Percentiles rank a stretch among this genome's conserved stretches.
phyloP scores from a whole-genome alignment of 2,329 filamentous ascomycete species.

The Endoconidiophora polonica region DNA sequence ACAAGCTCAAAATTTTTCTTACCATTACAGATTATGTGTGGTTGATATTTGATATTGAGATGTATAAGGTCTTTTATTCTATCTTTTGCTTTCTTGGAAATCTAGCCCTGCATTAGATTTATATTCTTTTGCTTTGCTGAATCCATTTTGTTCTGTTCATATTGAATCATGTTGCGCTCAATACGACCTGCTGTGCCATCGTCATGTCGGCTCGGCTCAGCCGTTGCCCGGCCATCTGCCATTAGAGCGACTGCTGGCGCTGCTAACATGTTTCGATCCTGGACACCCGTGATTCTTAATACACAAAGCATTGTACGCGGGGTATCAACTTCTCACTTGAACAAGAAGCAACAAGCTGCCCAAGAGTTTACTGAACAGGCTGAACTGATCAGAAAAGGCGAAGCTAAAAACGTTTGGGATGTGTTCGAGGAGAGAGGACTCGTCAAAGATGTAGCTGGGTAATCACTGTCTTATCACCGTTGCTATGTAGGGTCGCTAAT shows the following conservation, averaged over 20 bases:
- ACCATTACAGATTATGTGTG: too few species aligned
- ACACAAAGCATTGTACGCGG: conserved; percentile 18
- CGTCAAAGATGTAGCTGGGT: conserved; percentile 62
- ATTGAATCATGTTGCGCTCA: conserved; percentile 8
- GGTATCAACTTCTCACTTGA: conserved; percentile 26
- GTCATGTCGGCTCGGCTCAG: conserved; percentile 2
- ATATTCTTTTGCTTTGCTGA: not conserved
- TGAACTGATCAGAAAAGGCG: conserved; percentile 30
- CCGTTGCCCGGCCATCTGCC: not conserved
- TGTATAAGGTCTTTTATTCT: too few species aligned
- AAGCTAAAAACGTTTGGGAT: conserved; percentile 39
- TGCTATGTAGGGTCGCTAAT: not conserved
- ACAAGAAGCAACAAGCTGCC: conserved; percentile 27
- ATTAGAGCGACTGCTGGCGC: not conserved
- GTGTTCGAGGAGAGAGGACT: conserved; percentile 55
- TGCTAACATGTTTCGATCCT: not conserved
- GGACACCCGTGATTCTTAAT: not conserved
- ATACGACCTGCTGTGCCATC: conserved; percentile 2
- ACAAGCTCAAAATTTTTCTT: too few species aligned
- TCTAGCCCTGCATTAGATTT: too few species aligned
- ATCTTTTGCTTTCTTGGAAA: too few species aligned
- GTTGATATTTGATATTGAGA: too few species aligned
- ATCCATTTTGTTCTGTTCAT: not conserved
- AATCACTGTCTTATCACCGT: conserved; percentile 17
- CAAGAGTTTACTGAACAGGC: conserved; percentile 32